phyloP scores from a whole-genome alignment of 192 early-diverging fungal species.

The Linnemannia zychae region DNA sequence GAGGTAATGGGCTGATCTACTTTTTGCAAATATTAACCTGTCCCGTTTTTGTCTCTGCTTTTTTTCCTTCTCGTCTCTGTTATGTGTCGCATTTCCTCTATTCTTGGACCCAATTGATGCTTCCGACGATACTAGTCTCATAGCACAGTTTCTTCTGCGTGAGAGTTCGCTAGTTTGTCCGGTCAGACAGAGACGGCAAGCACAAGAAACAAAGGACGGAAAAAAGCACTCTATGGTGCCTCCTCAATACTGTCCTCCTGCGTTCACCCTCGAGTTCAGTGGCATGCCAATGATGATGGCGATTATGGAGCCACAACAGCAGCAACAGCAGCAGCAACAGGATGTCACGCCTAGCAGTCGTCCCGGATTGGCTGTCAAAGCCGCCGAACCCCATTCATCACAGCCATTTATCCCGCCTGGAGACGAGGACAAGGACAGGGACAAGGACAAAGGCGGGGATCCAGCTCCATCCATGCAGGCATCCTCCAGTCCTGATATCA shows the following conservation, averaged over 20 bases:
- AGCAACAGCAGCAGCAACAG: constrained; percentile 10
- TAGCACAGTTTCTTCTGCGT: constrained; percentile 1
- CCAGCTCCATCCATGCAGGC: constrained; percentile 4
- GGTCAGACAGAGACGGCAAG: background rate
- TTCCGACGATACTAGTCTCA: background rate
- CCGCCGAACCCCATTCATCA: background rate
- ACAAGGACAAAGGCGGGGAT: background rate
- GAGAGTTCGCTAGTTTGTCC: constrained; percentile 10
- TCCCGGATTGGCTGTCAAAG: background rate
- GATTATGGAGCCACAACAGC: constrained; percentile 14
- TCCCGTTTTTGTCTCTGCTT: constrained; percentile 1
- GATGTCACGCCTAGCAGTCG: background rate
- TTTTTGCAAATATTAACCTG: background rate
- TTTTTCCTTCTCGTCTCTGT: background rate
- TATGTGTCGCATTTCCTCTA: background rate
- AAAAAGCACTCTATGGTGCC: constrained; percentile 36
- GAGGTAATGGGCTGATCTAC: background rate
- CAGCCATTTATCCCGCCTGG: background rate
- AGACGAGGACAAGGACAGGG: background rate
- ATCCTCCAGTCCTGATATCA: constrained; percentile 29
- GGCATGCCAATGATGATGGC: constrained; percentile 40
- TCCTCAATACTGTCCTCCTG: constrained; percentile 47
- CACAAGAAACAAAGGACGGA: background rate
- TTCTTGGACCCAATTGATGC: background rate
- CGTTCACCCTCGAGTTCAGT: constrained; percentile 43